These are phyloP conservation scores for Hyparrhenia diplandra DNA, from an alignment of 176 grass and related monocot species.

Conservation along the genomic window DNA sequence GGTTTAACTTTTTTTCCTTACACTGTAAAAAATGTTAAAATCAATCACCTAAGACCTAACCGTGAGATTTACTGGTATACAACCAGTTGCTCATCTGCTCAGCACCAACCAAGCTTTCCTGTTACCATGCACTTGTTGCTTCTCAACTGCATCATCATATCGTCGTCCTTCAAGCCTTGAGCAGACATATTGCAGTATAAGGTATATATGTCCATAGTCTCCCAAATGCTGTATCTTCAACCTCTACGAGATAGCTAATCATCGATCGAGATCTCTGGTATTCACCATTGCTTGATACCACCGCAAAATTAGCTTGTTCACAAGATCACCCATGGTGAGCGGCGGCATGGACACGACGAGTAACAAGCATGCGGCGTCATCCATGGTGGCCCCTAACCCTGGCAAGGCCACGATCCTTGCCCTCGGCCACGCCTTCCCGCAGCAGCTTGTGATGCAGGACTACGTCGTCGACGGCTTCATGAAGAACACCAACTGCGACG, in stretches of 20 bases:
- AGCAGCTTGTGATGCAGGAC: slow-evolving; percentile 72
- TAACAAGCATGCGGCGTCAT: slow-evolving; percentile 8
- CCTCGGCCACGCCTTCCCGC: slow-evolving; percentile 74
- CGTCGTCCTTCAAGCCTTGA: neutral
- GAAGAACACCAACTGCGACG: slow-evolving; percentile 74
- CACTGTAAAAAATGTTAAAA: no score
- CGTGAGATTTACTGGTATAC: neutral
- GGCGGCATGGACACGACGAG: neutral
- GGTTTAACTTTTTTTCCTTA: no score
- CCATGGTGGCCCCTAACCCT: slow-evolving; percentile 14
- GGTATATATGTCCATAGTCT: slow-evolving; percentile 2
- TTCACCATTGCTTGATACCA: no score
- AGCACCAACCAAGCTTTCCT: slow-evolving; percentile 31
- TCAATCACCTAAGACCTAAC: no score
- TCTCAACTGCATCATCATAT: slow-evolving; percentile 31
- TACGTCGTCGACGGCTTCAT: slow-evolving; percentile 74
- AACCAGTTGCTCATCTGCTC: slow-evolving; percentile 30
- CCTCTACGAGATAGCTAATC: slow-evolving; percentile 1
- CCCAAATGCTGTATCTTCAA: neutral
- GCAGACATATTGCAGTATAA: neutral
- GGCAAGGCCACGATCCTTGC: slow-evolving; percentile 74
- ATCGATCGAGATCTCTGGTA: neutral
- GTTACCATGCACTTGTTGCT: slow-evolving; percentile 25
- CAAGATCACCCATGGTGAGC: slow-evolving; percentile 35
- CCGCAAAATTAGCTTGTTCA: no score